Conservation (phyloP, 2,329 filamentous ascomycete species). For the Pleoardoris graminearum region DNA sequence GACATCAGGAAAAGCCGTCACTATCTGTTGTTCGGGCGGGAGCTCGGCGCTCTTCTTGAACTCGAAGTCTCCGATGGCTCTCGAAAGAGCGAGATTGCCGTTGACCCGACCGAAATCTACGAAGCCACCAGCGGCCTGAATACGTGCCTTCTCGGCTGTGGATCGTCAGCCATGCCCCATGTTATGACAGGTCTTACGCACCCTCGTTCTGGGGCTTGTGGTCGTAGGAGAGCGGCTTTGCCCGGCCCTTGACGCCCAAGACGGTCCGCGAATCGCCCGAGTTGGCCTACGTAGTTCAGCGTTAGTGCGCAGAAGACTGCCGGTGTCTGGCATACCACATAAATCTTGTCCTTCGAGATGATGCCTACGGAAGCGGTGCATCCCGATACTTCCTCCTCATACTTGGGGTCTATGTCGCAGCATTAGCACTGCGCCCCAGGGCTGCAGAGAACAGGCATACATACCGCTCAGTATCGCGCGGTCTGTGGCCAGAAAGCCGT, state of each 20-base stretch:
- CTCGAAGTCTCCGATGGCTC: slow-evolving; percentile 98
- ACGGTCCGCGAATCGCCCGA: slow-evolving; percentile 95
- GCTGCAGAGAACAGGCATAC: slow-evolving; percentile 18
- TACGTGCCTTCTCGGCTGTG: slow-evolving; percentile 89
- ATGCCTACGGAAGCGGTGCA: slow-evolving; percentile 94
- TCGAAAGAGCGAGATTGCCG: slow-evolving; percentile 92
- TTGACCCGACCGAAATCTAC: slow-evolving; percentile 99
- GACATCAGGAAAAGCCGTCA: slow-evolving; percentile 95
- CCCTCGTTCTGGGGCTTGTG: slow-evolving; percentile 99
- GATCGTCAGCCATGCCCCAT: slow-evolving; percentile 20
- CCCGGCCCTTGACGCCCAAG: slow-evolving; percentile 92
- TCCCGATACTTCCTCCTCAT: slow-evolving; percentile 96
- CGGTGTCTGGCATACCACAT: slow-evolving; percentile 71
- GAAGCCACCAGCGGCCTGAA: slow-evolving; percentile 92
- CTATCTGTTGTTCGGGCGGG: slow-evolving; percentile 96
- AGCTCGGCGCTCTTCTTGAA: slow-evolving; percentile 99
- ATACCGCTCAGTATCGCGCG: slow-evolving; percentile 93
- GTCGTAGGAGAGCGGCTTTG: slow-evolving; percentile 97
- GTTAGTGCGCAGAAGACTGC: background rate
- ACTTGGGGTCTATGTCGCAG: slow-evolving; percentile 75
- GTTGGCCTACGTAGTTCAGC: slow-evolving; percentile 70
- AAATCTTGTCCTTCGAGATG: slow-evolving; percentile 89
- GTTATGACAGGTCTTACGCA: slow-evolving; percentile 45
- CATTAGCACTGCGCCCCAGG: slow-evolving; percentile 31
- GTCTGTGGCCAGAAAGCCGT: slow-evolving; percentile 95